A percentile compares a stretch with the other conserved stretches of the same genome.
phyloP scores from a whole-genome alignment of 202 grass and related monocot species.

The Digitaria exilis region DNA sequence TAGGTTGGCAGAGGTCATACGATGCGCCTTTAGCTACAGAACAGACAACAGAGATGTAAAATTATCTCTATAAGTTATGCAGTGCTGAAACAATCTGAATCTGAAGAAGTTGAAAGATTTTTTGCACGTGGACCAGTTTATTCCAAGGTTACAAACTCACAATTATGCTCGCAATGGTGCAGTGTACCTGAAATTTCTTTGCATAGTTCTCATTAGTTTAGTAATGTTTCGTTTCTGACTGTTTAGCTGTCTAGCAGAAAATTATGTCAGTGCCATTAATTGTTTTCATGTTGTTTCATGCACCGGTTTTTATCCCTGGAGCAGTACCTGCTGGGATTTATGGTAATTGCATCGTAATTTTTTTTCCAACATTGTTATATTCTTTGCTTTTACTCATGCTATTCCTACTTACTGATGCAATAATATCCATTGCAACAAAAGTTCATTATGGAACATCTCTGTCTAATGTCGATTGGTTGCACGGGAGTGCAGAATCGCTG shows the following conservation, averaged over 20 bases:
- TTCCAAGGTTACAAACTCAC: not conserved
- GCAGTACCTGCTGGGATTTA: conserved; percentile 93
- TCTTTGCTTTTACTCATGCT: not conserved
- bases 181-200: not conserved
- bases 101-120: not conserved
- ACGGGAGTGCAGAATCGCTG: conserved; percentile 75
- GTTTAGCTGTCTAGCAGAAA: conserved; percentile 27
- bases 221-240: not conserved
- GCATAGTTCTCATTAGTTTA: not conserved
- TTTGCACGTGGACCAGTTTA: not conserved
- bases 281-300: conserved; percentile 69
- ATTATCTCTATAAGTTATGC: not conserved
- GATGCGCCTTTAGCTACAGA: not conserved
- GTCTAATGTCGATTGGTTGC: conserved; percentile 82
- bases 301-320: conserved; percentile 48
- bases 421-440: conserved; percentile 53
- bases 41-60: not conserved
- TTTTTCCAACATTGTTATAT: conserved; percentile 24
- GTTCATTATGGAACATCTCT: conserved; percentile 87
- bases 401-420: not conserved
- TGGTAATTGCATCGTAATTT: conserved; percentile 61
- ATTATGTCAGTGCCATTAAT: conserved; percentile 48
- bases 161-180: not conserved
- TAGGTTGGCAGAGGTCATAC: not conserved
- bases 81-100: not conserved